These are phyloP conservation scores for Colletotrichum cereale DNA, from an alignment of 2,329 filamentous ascomycete species.

Conservation along the genomic window DNA sequence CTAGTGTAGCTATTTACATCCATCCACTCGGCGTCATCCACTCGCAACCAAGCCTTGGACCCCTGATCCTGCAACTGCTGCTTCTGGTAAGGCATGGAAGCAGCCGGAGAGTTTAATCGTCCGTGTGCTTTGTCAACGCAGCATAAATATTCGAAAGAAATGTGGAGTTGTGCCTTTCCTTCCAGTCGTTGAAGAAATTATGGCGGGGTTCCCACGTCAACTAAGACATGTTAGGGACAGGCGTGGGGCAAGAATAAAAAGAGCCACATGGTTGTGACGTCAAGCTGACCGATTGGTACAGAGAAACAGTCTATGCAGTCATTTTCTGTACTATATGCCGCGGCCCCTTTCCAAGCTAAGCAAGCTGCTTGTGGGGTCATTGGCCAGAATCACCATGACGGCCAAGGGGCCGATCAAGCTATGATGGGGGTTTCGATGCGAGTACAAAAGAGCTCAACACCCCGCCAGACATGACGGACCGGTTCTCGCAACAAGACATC, in stretches of 20 bases:
- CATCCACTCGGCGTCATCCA: slow-evolving; percentile 23
- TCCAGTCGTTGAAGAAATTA: slow-evolving; percentile 26
- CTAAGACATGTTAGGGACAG: slow-evolving; percentile 10
- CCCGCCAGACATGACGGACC: background rate
- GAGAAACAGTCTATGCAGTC: slow-evolving; percentile 10
- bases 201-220: slow-evolving; percentile 21
- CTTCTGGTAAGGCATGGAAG: slow-evolving; percentile 35
- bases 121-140: slow-evolving; percentile 32
- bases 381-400: slow-evolving; percentile 7
- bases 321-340: slow-evolving; percentile 15
- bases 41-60: slow-evolving; percentile 22
- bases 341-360: background rate
- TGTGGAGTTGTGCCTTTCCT: slow-evolving; percentile 19
- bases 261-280: slow-evolving; percentile 23
- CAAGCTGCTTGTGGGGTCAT: slow-evolving; percentile 22
- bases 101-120: slow-evolving; percentile 35
- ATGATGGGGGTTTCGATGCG: background rate
- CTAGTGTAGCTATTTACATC: slow-evolving; percentile 26
- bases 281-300: slow-evolving; percentile 34
- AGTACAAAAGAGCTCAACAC: slow-evolving; percentile 33
- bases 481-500: background rate
- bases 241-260: background rate
- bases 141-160: slow-evolving; percentile 6
- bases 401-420: slow-evolving; percentile 18
- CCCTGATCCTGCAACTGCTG: slow-evolving; percentile 18